A percentile compares a stretch with the other conserved stretches of the same genome.
phyloP scores from a whole-genome alignment of 2,329 filamentous ascomycete species.

The Neopestalotiopsis rosae region DNA sequence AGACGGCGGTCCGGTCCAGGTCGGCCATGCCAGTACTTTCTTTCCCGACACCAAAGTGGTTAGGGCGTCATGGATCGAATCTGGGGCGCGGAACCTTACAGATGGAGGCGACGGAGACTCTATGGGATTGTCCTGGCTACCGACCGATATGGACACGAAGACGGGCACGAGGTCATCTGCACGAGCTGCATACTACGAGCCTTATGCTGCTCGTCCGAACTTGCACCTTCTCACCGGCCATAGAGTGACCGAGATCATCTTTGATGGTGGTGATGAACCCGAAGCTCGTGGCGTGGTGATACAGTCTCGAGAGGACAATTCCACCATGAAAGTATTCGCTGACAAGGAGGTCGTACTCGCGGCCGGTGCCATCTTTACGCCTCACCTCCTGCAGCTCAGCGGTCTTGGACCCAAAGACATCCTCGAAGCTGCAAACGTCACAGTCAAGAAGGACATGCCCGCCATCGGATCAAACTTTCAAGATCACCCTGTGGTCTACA shows the following conservation, averaged over 20 bases:
- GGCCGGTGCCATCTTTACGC: conserved; percentile 33
- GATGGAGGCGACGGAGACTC: conserved; percentile 4
- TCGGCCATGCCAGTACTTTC: conserved; percentile 13
- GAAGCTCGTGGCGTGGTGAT: conserved; percentile 9
- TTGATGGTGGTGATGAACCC: neutral
- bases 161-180: conserved; percentile 16
- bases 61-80: neutral
- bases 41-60: conserved; percentile 16
- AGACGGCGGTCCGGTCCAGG: conserved; percentile 12
- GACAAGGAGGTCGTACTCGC: conserved; percentile 32
- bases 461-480: conserved; percentile 29
- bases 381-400: conserved; percentile 44
- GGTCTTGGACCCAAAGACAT: conserved; percentile 32
- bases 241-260: conserved; percentile 4
- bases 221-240: conserved; percentile 16
- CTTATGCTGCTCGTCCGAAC: conserved; percentile 9
- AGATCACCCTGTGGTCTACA: conserved; percentile 26
- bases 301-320: neutral
- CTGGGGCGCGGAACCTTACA: neutral
- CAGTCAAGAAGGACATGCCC: conserved; percentile 21
- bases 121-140: neutral
- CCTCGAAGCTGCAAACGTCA: conserved; percentile 19
- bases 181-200: conserved; percentile 19
- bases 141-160: conserved; percentile 7
- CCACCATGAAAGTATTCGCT: conserved; percentile 20